phyloP scores from a whole-genome alignment of 257 asterid species.

The Henckelia pumila region DNA sequence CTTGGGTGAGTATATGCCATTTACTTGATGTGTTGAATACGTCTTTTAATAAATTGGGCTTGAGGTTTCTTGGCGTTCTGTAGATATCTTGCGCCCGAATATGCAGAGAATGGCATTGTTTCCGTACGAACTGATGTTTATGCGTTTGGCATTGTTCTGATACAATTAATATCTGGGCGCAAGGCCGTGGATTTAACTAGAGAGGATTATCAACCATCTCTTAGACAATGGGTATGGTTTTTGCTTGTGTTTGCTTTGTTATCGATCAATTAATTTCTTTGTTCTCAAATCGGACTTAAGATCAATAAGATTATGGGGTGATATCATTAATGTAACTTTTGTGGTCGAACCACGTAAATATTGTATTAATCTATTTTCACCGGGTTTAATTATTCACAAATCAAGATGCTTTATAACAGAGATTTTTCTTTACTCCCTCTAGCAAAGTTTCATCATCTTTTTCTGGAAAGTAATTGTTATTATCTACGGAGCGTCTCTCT shows the following conservation, averaged over 20 bases:
- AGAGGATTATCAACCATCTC: constrained; percentile 48
- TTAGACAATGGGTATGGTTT: constrained; percentile 65
- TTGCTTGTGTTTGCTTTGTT: background rate
- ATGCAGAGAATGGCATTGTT: constrained; percentile 65
- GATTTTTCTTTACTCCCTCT: background rate
- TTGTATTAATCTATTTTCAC: too few relatives aligned
- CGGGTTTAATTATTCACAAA: too few relatives aligned
- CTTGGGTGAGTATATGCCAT: constrained; percentile 53
- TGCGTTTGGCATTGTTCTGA: constrained; percentile 65
- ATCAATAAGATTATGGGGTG: background rate
- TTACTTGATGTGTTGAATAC: constrained; percentile 1
- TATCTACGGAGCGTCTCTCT: too few relatives aligned
- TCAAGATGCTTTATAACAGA: background rate
- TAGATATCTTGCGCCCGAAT: constrained; percentile 86
- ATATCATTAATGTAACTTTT: too few relatives aligned
- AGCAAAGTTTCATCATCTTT: background rate
- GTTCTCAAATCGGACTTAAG: background rate
- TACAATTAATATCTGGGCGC: constrained; percentile 77
- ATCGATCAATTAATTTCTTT: too few relatives aligned
- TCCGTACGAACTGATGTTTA: constrained; percentile 74
- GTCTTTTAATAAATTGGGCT: constrained; percentile 10
- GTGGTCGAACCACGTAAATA: too few relatives aligned
- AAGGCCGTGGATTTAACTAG: constrained; percentile 49
- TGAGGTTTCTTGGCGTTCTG: constrained; percentile 20
- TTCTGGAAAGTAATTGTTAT: background rate